Percentiles rank a stretch among this genome's conserved stretches.
Conservation (phyloP, 2,329 filamentous ascomycete species). For the Blumeriella jaapii region DNA sequence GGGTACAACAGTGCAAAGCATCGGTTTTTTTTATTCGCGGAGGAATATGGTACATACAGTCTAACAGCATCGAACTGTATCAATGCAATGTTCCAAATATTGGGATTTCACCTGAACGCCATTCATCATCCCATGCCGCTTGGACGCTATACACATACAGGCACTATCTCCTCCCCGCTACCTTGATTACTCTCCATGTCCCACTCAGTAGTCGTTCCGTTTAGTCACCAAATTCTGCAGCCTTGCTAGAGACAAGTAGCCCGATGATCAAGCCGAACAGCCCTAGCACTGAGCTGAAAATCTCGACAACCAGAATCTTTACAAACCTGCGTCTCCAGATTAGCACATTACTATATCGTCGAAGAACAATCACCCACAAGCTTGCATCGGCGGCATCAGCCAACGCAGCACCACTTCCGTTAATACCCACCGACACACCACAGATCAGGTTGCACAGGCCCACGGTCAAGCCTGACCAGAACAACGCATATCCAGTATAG, state of each 20-base stretch:
- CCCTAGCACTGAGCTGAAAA: constrained; percentile 95
- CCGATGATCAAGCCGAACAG: constrained; percentile 95
- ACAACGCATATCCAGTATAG: constrained; percentile 90
- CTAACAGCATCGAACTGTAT: constrained; percentile 10
- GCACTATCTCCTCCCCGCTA: not conserved
- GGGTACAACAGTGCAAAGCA: constrained; percentile 3
- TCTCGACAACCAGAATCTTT: constrained; percentile 97
- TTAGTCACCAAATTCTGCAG: constrained; percentile 50
- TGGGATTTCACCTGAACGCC: constrained; percentile 9
- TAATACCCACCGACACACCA: constrained; percentile 93
- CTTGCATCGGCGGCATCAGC: constrained; percentile 89
- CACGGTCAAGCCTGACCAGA: constrained; percentile 92
- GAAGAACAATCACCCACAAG: constrained; percentile 48
- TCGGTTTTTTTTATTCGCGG: not conserved
- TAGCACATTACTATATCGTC: constrained; percentile 5
- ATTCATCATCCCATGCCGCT: constrained; percentile 7
- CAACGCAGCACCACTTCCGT: constrained; percentile 89
- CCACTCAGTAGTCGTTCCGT: no score
- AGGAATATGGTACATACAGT: constrained; percentile 21
- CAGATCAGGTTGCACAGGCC: constrained; percentile 94
- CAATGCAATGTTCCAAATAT: constrained; percentile 5
- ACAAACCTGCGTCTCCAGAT: constrained; percentile 57
- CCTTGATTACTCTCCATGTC: no score
- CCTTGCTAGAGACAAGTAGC: constrained; percentile 76
- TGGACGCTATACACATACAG: constrained; percentile 7